Percentiles rank a stretch among this genome's conserved stretches.
Evolutionary conservation across 805 yeast species (phyloP).

Genomic region (Lipomyces lipofer): DNA sequence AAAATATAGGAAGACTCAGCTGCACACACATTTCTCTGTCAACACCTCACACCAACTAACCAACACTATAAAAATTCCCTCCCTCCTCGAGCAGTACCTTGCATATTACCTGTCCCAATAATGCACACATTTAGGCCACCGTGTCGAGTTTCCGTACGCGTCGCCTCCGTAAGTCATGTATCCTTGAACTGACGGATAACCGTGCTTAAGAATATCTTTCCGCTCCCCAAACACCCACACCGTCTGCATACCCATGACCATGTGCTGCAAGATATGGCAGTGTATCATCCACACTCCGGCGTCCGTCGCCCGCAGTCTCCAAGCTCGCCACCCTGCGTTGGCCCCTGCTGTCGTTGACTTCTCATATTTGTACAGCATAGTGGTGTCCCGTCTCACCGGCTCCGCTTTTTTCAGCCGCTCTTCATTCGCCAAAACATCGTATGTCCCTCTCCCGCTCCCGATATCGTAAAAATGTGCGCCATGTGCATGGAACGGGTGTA

Average conservation of each 20-base stretch:
- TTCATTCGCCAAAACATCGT: background rate
- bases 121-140: background rate
- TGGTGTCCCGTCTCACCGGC: background rate
- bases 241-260: background rate
- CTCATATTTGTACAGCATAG: background rate
- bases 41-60: too few relatives aligned
- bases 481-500: background rate
- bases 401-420: background rate
- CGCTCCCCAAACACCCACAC: background rate
- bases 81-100: too few relatives aligned
- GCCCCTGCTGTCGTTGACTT: background rate
- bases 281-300: background rate
- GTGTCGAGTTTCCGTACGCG: background rate
- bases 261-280: background rate
- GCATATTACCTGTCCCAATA: too few relatives aligned
- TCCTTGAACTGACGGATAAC: background rate
- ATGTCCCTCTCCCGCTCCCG: background rate
- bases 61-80: too few relatives aligned
- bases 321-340: background rate
- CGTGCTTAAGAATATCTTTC: background rate
- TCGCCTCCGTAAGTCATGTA: background rate
- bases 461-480: background rate
- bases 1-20: too few relatives aligned
- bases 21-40: too few relatives aligned
- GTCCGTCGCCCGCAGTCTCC: background rate